Percentiles rank a stretch among this genome's conserved stretches.
Conservation (phyloP, 2,329 filamentous ascomycete species). For the Epicoccum sorghinum region DNA sequence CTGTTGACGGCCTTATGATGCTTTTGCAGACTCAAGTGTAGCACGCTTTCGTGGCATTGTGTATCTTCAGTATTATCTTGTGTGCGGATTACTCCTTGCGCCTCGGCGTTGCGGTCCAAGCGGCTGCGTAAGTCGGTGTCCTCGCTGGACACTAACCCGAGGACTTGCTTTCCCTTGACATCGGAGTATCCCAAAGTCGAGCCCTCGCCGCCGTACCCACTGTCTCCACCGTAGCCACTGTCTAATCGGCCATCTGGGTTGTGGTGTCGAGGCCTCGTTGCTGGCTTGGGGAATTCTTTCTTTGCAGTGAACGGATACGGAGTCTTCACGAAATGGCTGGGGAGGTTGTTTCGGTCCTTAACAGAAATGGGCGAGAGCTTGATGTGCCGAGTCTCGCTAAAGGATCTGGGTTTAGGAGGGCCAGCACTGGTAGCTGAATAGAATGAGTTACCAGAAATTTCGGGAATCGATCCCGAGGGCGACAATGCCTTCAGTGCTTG, state of each 20-base stretch:
- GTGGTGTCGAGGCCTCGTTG: slow-evolving; percentile 23
- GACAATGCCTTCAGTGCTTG: slow-evolving; percentile 33
- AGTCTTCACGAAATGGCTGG: slow-evolving; percentile 35
- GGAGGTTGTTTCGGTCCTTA: slow-evolving; percentile 24
- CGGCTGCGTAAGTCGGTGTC: slow-evolving; percentile 24
- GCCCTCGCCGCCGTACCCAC: slow-evolving; percentile 10
- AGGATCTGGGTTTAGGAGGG: slow-evolving; percentile 19
- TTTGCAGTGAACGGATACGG: slow-evolving; percentile 35
- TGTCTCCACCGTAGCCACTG: slow-evolving; percentile 9
- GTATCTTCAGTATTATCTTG: not conserved
- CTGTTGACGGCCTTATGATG: not conserved
- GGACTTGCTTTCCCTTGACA: slow-evolving; percentile 31
- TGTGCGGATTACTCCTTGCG: slow-evolving; percentile 22
- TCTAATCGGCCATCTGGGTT: slow-evolving; percentile 7
- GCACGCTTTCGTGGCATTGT: slow-evolving; percentile 14
- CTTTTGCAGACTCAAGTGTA: slow-evolving; percentile 26
- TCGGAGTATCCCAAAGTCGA: slow-evolving; percentile 15
- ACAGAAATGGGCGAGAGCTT: slow-evolving; percentile 24
- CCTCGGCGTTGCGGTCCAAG: slow-evolving; percentile 28
- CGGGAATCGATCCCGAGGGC: slow-evolving; percentile 19
- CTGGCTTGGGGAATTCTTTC: slow-evolving; percentile 34
- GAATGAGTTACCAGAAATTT: slow-evolving; percentile 15
- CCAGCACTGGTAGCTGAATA: slow-evolving; percentile 9
- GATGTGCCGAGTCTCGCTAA: slow-evolving; percentile 27
- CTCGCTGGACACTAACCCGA: slow-evolving; percentile 23